Base-by-base conservation (phyloP, 306 rosid species). In the Pyrus communis region DNA sequence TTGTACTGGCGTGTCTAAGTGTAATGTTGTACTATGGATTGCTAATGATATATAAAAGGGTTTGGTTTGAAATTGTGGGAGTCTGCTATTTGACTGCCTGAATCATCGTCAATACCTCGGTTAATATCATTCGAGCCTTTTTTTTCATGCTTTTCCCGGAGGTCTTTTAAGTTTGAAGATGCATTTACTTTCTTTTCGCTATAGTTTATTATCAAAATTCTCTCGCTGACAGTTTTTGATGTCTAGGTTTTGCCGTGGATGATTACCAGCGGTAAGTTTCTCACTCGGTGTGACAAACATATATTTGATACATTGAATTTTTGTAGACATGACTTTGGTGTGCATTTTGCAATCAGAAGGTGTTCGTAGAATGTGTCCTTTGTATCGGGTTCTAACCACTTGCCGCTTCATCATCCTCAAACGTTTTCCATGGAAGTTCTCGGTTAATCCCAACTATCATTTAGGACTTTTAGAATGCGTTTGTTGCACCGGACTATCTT, bases 1-100 rank as follows among this genome's bases (percentile, higher is more conserved):
- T 33, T 62, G 31, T 27, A 69, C 15, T 74, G 66, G 72, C 77
- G 70, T 82, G 83, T 84, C 80, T n/a, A 79, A 85, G 81, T 78
- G 55, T 49, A 49, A 78, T 78, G 64, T 9, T 79, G 80, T 54
- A 58, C 45, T 65, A 42, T 85, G 83, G 69, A 57, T 74, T 85
- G 77, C 63, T 67, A 33, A 67, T 72, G 22, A 67, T 85, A 73
- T 85, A 77, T 85, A 4, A 73, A 33, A 78, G 27, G 28, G 78
- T 69, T 76, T 74, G 60, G 59, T 6, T 73, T 60, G 58, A 74
- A 61, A 42, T 62, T 14, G 60, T 61, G 25, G 19, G 60, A 40
- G 27, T 51, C 59, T 25, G 28, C 45, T 77, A 15, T 27, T 17
- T 46, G 4, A 23, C 23, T 12, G 12, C 9, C 1, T 25, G 40